A percentile compares a stretch with the other conserved stretches of the same genome.
Conservation (phyloP, 1,284 basidiomycete genomes). For the Abortiporus biennis region DNA sequence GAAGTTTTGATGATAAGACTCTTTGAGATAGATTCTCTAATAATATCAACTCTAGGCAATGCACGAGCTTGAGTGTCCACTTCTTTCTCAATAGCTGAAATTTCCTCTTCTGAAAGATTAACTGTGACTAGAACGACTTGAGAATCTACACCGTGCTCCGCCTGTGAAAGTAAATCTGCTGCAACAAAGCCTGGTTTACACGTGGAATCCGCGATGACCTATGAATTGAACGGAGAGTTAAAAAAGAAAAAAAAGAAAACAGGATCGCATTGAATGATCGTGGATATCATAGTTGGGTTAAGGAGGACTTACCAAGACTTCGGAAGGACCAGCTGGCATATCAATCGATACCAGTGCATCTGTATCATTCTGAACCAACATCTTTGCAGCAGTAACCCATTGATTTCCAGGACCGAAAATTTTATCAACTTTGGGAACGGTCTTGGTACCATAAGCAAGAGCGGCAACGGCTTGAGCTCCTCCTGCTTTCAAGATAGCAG, state of each 20-base stretch:
- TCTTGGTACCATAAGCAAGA: slow-evolving; percentile 93
- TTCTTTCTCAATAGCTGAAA: slow-evolving; percentile 78
- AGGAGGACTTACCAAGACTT: slow-evolving; percentile 75
- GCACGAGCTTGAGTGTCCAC: slow-evolving; percentile 87
- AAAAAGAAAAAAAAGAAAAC: too few relatives aligned
- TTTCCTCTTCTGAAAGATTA: slow-evolving; percentile 52
- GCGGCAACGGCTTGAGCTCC: slow-evolving; percentile 98
- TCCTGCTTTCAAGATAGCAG: slow-evolving; percentile 87
- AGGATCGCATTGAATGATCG: too few relatives aligned
- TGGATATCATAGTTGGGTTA: too few relatives aligned
- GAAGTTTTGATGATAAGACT: slow-evolving; percentile 81
- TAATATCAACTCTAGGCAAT: slow-evolving; percentile 85
- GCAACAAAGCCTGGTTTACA: slow-evolving; percentile 91
- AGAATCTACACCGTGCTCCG: slow-evolving; percentile 97
- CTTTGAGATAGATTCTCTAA: slow-evolving; percentile 88
- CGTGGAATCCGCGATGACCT: slow-evolving; percentile 91
- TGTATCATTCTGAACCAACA: slow-evolving; percentile 99
- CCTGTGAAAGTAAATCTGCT: slow-evolving; percentile 94
- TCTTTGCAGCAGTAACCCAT: slow-evolving; percentile 99
- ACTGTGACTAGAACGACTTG: slow-evolving; percentile 94
- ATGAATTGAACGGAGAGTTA: slow-evolving; percentile 1
- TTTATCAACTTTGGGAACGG: slow-evolving; percentile 99
- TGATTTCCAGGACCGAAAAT: slow-evolving; percentile 99
- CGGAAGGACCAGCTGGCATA: slow-evolving; percentile 98
- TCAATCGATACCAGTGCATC: slow-evolving; percentile 96